Evolutionary conservation across 176 grass and related monocot species (phyloP), one percentile per base, ranked within the genome.

Genomic region (Rhynchospora tenuis): DNA sequence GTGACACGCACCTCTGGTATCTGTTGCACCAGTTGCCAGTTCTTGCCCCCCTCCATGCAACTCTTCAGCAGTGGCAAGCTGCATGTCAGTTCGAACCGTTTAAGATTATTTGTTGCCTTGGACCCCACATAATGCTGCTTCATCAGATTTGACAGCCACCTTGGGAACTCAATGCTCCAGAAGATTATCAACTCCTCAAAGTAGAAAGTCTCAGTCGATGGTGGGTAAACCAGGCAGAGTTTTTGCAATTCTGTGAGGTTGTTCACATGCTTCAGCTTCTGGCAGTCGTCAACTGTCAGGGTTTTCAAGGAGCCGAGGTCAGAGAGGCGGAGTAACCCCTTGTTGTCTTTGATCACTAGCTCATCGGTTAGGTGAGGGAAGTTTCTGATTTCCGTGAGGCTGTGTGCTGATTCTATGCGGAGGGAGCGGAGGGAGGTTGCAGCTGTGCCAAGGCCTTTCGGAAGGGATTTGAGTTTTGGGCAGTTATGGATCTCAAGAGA

Each of bases 101-200:
- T 75, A 66, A 96, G 62, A 48, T 83, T 83, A 58, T 83, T 83
- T 27, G 46, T 52, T 14, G 46, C 71, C 13, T 52, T 74, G 71
- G 71, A 46, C 10, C 71, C 71, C 45, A 15, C 71, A 52, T 74
- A 74, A 50, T 74, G 86, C 85, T 89, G 88, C 16, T 58, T 84
- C 82, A 93, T 86, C 61, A 93, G 64, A 71, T 77, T 81, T 75
- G 88, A 83, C 55, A 96, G 64, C 93, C 93, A 96, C 69, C 83
- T 81, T 4, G 93, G 93, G 63, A 96, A 93, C 8, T 88, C 86
- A 1, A 95, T 87, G 67, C 80, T 96, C 89, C 91, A 91, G 80
- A 93, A 93, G 85, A 86, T 93, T 24, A 96, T 82, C 77, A 96
- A 44, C 87, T 95, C 93, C 68, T 96, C 91, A 3, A 93, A 91